Percentiles rank a stretch among this genome's conserved stretches.
Conservation (phyloP, 169 alveolate species). For the Plasmodium vivax region DNA sequence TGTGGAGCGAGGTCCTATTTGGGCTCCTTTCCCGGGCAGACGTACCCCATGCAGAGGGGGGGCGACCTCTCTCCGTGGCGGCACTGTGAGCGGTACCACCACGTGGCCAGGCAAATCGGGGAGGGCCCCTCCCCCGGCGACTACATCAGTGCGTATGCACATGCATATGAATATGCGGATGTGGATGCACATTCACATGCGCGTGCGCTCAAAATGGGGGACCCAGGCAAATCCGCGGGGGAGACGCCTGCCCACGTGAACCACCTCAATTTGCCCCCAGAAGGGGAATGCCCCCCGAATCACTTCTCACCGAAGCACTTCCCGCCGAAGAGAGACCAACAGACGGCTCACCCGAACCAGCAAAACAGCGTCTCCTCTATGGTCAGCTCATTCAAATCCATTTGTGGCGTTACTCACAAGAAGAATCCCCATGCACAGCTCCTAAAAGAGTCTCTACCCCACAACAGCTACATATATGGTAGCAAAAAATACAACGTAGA, state of each 20-base stretch:
- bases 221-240: background rate
- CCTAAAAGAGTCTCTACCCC: conserved; percentile 40
- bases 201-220: background rate
- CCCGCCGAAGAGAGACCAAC: background rate
- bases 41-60: background rate
- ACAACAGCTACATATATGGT: conserved; percentile 39
- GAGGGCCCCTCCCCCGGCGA: background rate
- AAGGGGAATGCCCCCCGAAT: background rate
- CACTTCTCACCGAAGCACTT: background rate
- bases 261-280: background rate
- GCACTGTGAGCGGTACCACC: background rate
- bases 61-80: background rate
- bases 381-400: conserved; percentile 37
- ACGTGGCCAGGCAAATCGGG: background rate
- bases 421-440: conserved; percentile 8
- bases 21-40: background rate
- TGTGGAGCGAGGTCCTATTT: background rate
- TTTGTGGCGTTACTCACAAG: conserved; percentile 24
- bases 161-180: no score
- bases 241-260: background rate
- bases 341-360: background rate
- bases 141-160: background rate
- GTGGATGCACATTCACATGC: background rate
- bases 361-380: conserved; percentile 10
- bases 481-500: conserved; percentile 42